Percentiles rank a stretch among this genome's conserved stretches.
These are phyloP conservation scores for Boletus albobrunnescens DNA, from an alignment of 1,284 basidiomycete species.

Conservation along the genomic window DNA sequence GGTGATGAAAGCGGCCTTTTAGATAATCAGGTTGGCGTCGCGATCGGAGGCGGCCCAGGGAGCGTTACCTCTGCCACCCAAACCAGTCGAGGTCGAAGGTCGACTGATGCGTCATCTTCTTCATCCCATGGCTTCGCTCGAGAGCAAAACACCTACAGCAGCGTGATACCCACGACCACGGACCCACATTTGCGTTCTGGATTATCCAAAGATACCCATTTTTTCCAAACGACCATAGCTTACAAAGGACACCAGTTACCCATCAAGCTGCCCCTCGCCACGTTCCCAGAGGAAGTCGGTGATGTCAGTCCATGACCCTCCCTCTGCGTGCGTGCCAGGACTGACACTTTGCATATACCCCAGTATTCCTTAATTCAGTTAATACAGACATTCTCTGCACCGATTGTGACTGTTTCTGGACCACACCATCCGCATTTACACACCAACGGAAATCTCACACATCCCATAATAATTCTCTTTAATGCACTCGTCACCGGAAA, in stretches of 20 bases:
- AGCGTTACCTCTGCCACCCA: slow-evolving; percentile 37
- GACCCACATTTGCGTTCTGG: slow-evolving; percentile 46
- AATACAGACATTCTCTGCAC: slow-evolving; percentile 81
- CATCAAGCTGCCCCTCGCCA: slow-evolving; percentile 81
- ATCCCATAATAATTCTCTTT: slow-evolving; percentile 91
- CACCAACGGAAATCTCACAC: slow-evolving; percentile 85
- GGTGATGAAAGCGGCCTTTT: slow-evolving; percentile 59
- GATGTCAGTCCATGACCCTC: slow-evolving; percentile 59
- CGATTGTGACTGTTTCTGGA: slow-evolving; percentile 60
- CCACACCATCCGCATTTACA: slow-evolving; percentile 90
- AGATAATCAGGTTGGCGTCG: slow-evolving; percentile 36
- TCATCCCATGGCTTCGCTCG: slow-evolving; percentile 42
- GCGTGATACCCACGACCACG: slow-evolving; percentile 38
- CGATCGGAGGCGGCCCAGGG: slow-evolving; percentile 37
- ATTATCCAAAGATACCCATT: slow-evolving; percentile 85
- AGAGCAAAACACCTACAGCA: slow-evolving; percentile 26
- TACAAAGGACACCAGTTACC: slow-evolving; percentile 80
- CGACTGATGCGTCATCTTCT: slow-evolving; percentile 68
- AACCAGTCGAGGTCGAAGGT: slow-evolving; percentile 52
- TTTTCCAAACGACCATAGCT: slow-evolving; percentile 79
- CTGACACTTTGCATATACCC: slow-evolving; percentile 11
- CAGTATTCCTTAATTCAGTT: slow-evolving; percentile 92
- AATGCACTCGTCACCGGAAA: slow-evolving; percentile 94
- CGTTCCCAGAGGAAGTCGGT: slow-evolving; percentile 91
- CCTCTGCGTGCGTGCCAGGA: neutral